Evolutionary conservation across 192 early-diverging fungal species (phyloP), one percentile per base, ranked within the genome.

Genomic region (Coemansia sp.): DNA sequence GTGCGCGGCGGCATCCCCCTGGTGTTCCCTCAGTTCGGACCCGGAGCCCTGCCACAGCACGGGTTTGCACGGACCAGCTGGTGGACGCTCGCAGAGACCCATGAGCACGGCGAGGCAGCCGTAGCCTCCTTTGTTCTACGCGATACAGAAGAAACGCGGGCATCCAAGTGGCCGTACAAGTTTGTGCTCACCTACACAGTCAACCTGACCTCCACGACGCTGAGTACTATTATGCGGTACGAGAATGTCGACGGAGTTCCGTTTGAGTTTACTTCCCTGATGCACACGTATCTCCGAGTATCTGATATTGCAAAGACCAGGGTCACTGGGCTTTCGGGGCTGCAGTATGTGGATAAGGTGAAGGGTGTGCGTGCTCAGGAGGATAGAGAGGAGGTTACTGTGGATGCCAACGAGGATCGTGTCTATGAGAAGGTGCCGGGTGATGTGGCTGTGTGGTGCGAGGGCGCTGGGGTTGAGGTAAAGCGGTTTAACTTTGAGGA

Each of bases 261-360:
- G 19, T 94, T 92, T 48, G 78, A 81, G 43, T 95, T 98, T 59
- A 93, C 92, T 15, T 67, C 85, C 23, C 81, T 98, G n/a, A 73
- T 97, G 55, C 94, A 98, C 67, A 94, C 93, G 13, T 98, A 98
- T 67, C 85, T 94, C 50, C 57, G 68, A 10, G 80, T 88, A 35
- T 71, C 80, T 13, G 80, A 88, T 65, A 83, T 91, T 43, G 66
- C 64, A 14, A 54, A 71, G 22, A 81, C 85, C 1, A 49, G 54
- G 20, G 83, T 98, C 3, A 32, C 59, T 22, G 88, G 88, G 1
- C 78, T 98, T 15, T 66, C 63, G n/a, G 77, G 80, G n/a, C 44
- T 55, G 8, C 37, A 54, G 17, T 91, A 87, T 58, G 58, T 65
- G 0, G 92, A 97, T 70, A 94, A 94, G 70, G 80, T 92, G 13